Evolutionary conservation across 1,284 basidiomycete species (phyloP).

Genomic region (Xerocomus nothofagi): DNA sequence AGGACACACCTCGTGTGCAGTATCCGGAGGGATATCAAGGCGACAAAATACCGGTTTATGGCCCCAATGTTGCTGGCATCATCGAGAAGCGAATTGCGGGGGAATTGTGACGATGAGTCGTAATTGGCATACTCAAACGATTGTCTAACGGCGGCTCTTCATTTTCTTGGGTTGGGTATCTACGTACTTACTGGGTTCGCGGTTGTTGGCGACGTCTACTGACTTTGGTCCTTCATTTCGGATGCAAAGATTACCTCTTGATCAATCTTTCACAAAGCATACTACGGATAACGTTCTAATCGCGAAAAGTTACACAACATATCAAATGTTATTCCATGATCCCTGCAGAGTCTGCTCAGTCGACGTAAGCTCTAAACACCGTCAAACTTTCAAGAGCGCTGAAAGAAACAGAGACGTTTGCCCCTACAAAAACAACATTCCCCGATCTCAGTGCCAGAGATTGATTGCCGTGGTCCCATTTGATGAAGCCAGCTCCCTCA

Average conservation of each 20-base stretch:
- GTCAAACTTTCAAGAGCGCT: slow-evolving; percentile 38
- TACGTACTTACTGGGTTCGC: neutral
- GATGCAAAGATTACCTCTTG: neutral
- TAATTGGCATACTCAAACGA: neutral
- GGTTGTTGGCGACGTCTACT: neutral
- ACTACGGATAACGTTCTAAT: neutral
- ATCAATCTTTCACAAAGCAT: neutral
- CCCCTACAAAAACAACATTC: slow-evolving; percentile 85
- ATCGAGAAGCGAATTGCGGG: slow-evolving; percentile 59
- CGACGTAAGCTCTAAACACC: slow-evolving; percentile 70
- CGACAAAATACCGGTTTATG: slow-evolving; percentile 64
- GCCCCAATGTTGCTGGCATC: slow-evolving; percentile 51
- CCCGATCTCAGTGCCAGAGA: slow-evolving; percentile 60
- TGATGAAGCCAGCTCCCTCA: slow-evolving; percentile 61
- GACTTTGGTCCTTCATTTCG: neutral
- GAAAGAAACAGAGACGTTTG: slow-evolving; percentile 54
- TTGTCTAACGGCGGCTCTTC: neutral
- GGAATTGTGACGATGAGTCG: slow-evolving; percentile 14
- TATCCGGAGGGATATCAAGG: slow-evolving; percentile 82
- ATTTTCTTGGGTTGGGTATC: slow-evolving; percentile 1
- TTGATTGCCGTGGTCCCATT: slow-evolving; percentile 42
- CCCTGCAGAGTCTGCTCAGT: slow-evolving; percentile 8
- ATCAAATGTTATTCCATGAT: neutral
- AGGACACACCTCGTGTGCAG: slow-evolving; percentile 51
- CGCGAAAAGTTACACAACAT: neutral